phyloP scores from a whole-genome alignment of 2,329 filamentous ascomycete species.

The Botrytis porri region DNA sequence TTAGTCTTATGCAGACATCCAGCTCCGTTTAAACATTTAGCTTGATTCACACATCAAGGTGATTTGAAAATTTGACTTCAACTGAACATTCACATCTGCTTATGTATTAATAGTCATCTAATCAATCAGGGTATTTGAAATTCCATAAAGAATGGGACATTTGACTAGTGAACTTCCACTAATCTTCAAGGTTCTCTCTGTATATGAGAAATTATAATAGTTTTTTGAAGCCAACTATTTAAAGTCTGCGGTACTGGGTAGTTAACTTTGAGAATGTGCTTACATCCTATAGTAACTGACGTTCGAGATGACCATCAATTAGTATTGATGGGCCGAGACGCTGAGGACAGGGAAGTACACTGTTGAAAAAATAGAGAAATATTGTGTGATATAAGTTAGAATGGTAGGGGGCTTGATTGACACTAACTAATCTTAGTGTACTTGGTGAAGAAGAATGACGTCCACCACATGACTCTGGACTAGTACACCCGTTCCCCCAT shows the following conservation, averaged over 20 bases:
- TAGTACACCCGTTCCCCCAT: no score
- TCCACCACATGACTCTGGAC: background rate
- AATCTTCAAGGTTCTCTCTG: background rate
- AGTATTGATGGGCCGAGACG: no score
- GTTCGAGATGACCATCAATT: background rate
- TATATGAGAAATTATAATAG: background rate
- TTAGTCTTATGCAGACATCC: background rate
- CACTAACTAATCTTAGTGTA: background rate
- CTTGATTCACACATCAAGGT: background rate
- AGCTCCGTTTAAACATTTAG: background rate
- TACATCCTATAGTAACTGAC: background rate
- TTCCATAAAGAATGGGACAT: background rate
- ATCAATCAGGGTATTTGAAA: background rate
- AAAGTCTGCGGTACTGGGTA: accelerated
- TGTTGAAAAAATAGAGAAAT: background rate
- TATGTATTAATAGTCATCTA: background rate
- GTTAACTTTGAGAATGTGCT: background rate
- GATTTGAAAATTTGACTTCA: background rate
- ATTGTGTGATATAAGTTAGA: background rate
- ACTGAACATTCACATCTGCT: background rate
- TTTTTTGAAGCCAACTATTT: background rate
- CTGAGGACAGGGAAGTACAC: no score
- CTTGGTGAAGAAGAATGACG: background rate
- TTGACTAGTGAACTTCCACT: accelerated
- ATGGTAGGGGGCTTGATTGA: background rate